phyloP scores from a whole-genome alignment of 139 green algal species.

The Closterium sp. region DNA sequence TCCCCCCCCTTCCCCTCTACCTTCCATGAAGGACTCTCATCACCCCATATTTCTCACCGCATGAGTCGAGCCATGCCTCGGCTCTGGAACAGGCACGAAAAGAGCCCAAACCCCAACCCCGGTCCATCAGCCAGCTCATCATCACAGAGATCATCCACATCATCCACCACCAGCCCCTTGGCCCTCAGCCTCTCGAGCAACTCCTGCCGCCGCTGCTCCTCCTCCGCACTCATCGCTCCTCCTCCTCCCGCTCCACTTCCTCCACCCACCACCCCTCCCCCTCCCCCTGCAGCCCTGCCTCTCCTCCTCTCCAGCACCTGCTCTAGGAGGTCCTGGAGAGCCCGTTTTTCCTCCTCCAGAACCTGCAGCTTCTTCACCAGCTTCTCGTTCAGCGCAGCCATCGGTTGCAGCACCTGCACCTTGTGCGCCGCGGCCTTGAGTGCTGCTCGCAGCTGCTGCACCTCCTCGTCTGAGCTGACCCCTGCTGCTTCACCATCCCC shows the following conservation, averaged over 20 bases:
- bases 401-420: background rate
- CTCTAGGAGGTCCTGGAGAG: background rate
- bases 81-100: background rate
- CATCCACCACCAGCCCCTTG: background rate
- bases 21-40: no score
- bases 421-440: background rate
- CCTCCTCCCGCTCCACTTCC: no score
- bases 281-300: background rate
- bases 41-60: no score
- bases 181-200: background rate
- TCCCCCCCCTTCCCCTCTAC: no score
- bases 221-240: background rate
- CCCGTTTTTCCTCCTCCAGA: background rate
- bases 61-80: background rate
- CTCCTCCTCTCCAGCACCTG: background rate
- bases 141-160: background rate
- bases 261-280: background rate
- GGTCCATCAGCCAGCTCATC: background rate
- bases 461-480: background rate
- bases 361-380: background rate
- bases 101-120: background rate
- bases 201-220: background rate
- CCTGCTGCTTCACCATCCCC: background rate
- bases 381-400: background rate
- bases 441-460: background rate